Evolutionary conservation across 1,139 yeast genomes (phyloP).

Genomic region (Nakaseomyces bracarensis): DNA sequence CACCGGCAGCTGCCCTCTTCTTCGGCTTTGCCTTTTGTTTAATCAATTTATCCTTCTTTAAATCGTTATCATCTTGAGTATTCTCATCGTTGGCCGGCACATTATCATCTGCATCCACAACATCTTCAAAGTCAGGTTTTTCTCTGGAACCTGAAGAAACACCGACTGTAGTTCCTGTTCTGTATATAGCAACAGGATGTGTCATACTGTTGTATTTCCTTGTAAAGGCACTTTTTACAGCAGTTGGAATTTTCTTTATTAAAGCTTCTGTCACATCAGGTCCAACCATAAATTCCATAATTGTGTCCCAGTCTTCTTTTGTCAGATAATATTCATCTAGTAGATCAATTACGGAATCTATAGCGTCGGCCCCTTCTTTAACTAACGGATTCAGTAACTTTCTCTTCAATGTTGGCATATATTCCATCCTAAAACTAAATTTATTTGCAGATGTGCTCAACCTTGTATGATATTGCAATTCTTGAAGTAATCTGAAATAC

Average conservation of each 20-base stretch:
- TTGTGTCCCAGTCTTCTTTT: slow-evolving; percentile 83
- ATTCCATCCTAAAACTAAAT: slow-evolving; percentile 66
- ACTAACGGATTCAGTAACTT: slow-evolving; percentile 51
- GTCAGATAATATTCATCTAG: slow-evolving; percentile 83
- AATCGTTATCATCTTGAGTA: slow-evolving; percentile 32
- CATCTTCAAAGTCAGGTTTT: slow-evolving; percentile 55
- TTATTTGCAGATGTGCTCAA: slow-evolving; percentile 71
- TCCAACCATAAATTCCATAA: slow-evolving; percentile 78
- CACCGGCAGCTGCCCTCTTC: slow-evolving; percentile 20
- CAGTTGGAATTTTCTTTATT: slow-evolving; percentile 59
- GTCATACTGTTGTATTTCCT: slow-evolving; percentile 62
- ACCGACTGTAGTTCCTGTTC: slow-evolving; percentile 34
- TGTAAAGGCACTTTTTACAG: slow-evolving; percentile 77
- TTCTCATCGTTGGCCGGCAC: slow-evolving; percentile 43
- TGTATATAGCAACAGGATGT: slow-evolving; percentile 83
- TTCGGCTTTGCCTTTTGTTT: slow-evolving; percentile 38
- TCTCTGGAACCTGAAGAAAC: slow-evolving; percentile 31
- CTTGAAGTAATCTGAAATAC: slow-evolving; percentile 71
- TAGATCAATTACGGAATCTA: slow-evolving; percentile 51
- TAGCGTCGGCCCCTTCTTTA: slow-evolving; percentile 49
- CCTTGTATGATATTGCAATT: slow-evolving; percentile 80
- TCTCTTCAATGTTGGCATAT: slow-evolving; percentile 56
- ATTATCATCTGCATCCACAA: slow-evolving; percentile 54
- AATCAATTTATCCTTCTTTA: slow-evolving; percentile 52
- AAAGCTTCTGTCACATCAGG: slow-evolving; percentile 39